These are phyloP conservation scores for Eucalyptus caleyi DNA, from an alignment of 345 rosid species.

Conservation along the genomic window DNA sequence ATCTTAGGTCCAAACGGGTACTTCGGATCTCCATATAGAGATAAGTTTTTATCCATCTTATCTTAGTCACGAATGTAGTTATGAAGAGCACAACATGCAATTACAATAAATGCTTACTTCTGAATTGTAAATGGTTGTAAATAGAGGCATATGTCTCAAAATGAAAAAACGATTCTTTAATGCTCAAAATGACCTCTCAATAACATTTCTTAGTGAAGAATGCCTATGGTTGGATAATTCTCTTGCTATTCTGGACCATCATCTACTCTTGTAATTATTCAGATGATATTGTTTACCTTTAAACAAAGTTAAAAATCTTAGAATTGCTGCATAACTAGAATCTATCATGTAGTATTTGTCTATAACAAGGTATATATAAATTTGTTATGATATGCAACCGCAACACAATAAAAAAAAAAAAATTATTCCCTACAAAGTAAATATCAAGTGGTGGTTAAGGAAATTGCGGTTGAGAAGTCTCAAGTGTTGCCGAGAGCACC, in stretches of 20 bases:
- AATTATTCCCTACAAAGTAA: background rate
- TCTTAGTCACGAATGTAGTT: background rate
- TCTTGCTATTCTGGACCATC: fast-evolving
- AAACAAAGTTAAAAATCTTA: background rate
- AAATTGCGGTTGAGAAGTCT: background rate
- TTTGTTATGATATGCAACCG: background rate
- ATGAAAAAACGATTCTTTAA: background rate
- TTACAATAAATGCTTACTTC: background rate
- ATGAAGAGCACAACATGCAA: background rate
- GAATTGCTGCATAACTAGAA: background rate
- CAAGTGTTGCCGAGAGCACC: background rate
- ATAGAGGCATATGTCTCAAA: background rate
- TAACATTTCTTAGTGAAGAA: background rate
- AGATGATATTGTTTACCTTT: background rate
- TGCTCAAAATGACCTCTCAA: background rate
- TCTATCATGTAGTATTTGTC: background rate
- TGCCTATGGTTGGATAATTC: background rate
- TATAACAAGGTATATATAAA: background rate
- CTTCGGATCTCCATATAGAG: background rate
- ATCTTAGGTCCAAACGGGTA: background rate
- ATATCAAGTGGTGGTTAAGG: background rate
- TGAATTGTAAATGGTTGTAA: background rate
- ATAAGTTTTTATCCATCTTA: background rate
- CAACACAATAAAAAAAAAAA: background rate
- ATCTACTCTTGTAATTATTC: background rate